Conservation (phyloP, 192 early-diverging fungal genomes). For the Paraglomus brasilianum region DNA sequence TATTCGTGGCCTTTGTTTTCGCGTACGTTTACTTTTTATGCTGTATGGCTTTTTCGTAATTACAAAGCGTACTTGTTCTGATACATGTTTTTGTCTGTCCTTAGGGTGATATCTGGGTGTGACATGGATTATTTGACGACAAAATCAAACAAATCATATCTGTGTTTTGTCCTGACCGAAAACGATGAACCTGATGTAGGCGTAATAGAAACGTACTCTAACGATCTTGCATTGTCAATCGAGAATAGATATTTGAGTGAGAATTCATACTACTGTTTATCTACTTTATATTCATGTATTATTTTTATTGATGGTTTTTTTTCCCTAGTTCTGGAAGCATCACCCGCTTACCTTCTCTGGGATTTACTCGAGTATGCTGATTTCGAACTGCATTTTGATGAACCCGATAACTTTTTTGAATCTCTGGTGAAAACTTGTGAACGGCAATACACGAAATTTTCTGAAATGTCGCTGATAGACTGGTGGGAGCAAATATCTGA, state of each 20-base stretch:
- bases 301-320: not conserved
- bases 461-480: no score
- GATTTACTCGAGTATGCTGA: not conserved
- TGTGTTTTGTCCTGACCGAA: conserved; percentile 2
- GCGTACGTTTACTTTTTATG: not conserved
- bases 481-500: no score
- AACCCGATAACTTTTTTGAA: no score
- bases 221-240: not conserved
- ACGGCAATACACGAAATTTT: no score
- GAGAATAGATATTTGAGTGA: conserved; percentile 1
- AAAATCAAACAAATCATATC: not conserved
- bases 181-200: not conserved
- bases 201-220: not conserved
- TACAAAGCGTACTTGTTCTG: no score
- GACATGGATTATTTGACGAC: not conserved
- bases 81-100: not conserved
- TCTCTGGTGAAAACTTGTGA: no score
- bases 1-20: not conserved
- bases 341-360: not conserved
- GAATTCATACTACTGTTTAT: not conserved
- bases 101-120: not conserved
- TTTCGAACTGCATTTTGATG: not conserved
- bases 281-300: not conserved
- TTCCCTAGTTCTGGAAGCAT: not conserved
- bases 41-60: no score